A percentile compares a stretch with the other conserved stretches of the same genome.
Conservation (phyloP, 176 grass and related monocot genomes). For the Juncus inflexus region DNA sequence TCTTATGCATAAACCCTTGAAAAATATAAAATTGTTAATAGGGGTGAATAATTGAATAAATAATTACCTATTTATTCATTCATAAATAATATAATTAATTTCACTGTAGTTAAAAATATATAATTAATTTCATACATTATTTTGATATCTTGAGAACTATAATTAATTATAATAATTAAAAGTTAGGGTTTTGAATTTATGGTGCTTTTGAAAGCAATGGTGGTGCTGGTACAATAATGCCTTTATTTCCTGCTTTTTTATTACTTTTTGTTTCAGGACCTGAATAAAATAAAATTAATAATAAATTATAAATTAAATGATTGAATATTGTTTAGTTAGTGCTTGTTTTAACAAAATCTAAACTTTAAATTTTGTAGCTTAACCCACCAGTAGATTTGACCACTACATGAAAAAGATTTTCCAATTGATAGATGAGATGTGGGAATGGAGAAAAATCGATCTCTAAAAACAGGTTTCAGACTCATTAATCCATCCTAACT, state of each 20-base stretch:
- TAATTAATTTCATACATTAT: not conserved
- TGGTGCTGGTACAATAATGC: slow-evolving; percentile 57
- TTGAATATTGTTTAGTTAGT: not conserved
- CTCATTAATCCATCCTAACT: too few relatives aligned
- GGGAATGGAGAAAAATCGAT: too few relatives aligned
- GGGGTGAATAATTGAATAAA: slow-evolving; percentile 18
- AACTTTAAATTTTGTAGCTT: too few relatives aligned
- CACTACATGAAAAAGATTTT: too few relatives aligned
- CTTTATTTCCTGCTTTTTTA: slow-evolving; percentile 39
- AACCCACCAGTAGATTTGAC: too few relatives aligned
- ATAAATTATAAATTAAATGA: slow-evolving; percentile 20
- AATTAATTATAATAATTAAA: slow-evolving; percentile 17
- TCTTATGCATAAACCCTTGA: not conserved
- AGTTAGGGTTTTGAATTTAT: slow-evolving; percentile 44
- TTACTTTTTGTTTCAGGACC: slow-evolving; percentile 44
- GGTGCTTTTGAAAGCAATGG: slow-evolving; percentile 76
- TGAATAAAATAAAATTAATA: slow-evolving; percentile 30
- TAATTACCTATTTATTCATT: slow-evolving; percentile 61
- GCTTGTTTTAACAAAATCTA: too few relatives aligned
- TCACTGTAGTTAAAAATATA: slow-evolving; percentile 39
- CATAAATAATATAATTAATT: slow-evolving; percentile 50
- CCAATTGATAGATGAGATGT: too few relatives aligned
- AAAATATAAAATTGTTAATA: not conserved
- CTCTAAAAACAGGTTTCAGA: too few relatives aligned
- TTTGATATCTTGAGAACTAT: slow-evolving; percentile 14